Evolutionary conservation across 2,329 filamentous ascomycete genomes (phyloP).

Genomic region (Talaromyces albobiverticillius): DNA sequence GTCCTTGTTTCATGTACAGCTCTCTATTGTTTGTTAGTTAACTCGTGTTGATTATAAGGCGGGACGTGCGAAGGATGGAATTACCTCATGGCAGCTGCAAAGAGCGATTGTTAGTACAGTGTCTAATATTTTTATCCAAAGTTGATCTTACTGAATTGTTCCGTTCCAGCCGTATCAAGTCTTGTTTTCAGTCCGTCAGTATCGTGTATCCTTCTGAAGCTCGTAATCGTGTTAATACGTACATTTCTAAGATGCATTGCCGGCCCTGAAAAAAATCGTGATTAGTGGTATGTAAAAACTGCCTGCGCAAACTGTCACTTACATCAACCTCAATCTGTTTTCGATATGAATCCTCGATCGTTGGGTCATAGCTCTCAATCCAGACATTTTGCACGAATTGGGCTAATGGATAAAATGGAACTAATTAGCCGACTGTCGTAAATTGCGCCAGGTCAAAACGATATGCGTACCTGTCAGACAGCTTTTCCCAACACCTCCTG

Average conservation of each 20-base stretch:
- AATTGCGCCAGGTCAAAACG: background rate
- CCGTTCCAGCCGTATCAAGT: conserved; percentile 85
- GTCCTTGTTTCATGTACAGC: conserved; percentile 89
- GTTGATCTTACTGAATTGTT: conserved; percentile 77
- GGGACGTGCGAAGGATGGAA: background rate
- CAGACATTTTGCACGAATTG: conserved; percentile 94
- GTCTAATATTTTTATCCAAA: background rate
- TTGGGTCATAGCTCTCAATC: conserved; percentile 88
- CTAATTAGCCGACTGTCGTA: background rate
- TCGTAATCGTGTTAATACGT: conserved; percentile 36
- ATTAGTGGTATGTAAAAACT: conserved; percentile 27
- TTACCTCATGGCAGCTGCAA: conserved; percentile 57
- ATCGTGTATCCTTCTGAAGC: conserved; percentile 13
- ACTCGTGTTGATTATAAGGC: background rate
- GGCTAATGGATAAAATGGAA: conserved; percentile 52
- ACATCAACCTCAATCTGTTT: conserved; percentile 90
- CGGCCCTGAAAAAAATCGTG: conserved; percentile 59
- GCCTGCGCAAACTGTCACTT: too few relatives aligned
- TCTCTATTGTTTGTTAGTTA: conserved; percentile 51
- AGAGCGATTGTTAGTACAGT: background rate
- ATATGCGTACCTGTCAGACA: conserved; percentile 73
- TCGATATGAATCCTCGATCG: conserved; percentile 83
- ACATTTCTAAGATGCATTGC: conserved; percentile 88
- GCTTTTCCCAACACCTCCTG: conserved; percentile 88
- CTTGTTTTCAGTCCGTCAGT: conserved; percentile 39